Percentiles rank a stretch among this genome's conserved stretches.
Conservation (phyloP, 306 rosid genomes). For the Arachis hypogaea region DNA sequence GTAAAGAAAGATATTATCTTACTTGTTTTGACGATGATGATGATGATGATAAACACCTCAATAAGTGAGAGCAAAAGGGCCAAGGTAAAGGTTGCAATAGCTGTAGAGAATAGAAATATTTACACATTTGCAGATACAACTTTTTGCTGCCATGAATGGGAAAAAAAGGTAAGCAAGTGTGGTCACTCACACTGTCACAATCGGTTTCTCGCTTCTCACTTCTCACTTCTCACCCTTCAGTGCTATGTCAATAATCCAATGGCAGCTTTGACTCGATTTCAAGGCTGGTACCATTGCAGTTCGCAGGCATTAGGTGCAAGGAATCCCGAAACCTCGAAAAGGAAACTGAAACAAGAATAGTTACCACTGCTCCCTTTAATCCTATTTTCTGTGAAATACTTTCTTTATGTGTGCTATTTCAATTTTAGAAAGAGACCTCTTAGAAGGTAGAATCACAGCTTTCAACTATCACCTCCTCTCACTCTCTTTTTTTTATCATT, state of each 20-base stretch:
- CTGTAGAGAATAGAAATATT: conserved; percentile 31
- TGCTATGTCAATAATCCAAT: conserved; percentile 51
- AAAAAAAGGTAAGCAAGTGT: conserved; percentile 32
- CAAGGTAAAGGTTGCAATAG: background rate
- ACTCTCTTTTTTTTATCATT: no score
- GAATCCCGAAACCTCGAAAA: conserved; percentile 48
- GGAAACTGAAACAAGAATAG: conserved; percentile 42
- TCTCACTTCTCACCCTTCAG: background rate
- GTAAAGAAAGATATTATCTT: conserved; percentile 7
- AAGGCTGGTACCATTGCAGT: conserved; percentile 42
- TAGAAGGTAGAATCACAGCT: no score
- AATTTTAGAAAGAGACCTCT: conserved; percentile 30
- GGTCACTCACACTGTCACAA: conserved; percentile 48
- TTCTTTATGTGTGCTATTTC: conserved; percentile 35
- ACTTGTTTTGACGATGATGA: conserved; percentile 4
- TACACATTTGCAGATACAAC: conserved; percentile 35
- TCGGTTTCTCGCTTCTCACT: conserved; percentile 17
- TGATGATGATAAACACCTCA: background rate
- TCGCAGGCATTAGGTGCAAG: background rate
- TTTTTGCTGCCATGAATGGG: conserved; percentile 27
- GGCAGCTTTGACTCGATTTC: conserved; percentile 54
- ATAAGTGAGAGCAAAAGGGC: conserved; percentile 13
- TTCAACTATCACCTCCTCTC: no score
- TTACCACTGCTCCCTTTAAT: conserved; percentile 43
- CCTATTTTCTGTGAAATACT: conserved; percentile 36